Percentiles rank a stretch among this genome's conserved stretches.
These are phyloP conservation scores for Aspergillus ochraceoroseus DNA, from an alignment of 2,329 filamentous ascomycete species.

Conservation along the genomic window DNA sequence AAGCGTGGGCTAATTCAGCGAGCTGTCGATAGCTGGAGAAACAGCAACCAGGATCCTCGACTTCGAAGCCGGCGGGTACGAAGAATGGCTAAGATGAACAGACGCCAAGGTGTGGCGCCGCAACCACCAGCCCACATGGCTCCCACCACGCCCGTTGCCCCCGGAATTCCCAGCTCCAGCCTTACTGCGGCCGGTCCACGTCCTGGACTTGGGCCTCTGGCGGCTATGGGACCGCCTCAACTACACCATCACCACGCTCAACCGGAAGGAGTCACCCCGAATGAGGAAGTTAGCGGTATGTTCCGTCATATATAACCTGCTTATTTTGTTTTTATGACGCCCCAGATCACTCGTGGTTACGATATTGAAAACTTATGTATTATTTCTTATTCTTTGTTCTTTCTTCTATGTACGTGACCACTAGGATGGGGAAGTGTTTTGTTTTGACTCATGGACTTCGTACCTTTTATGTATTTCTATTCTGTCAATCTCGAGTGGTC, in stretches of 20 bases:
- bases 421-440: conserved; percentile 3
- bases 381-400: conserved; percentile 6
- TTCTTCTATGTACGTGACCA: conserved; percentile 8
- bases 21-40: conserved; percentile 96
- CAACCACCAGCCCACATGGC: conserved; percentile 62
- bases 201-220: conserved; percentile 53
- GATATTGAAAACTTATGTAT: conserved; percentile 18
- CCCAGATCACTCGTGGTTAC: conserved; percentile 7
- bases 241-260: conserved; percentile 73
- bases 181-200: conserved; percentile 48
- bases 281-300: conserved; percentile 90
- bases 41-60: conserved; percentile 94
- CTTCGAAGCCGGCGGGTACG: conserved; percentile 86
- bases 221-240: conserved; percentile 61
- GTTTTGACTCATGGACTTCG: conserved; percentile 7
- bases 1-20: conserved; percentile 95
- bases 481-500: background rate
- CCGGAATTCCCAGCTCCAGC: conserved; percentile 59
- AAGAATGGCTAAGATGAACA: conserved; percentile 93
- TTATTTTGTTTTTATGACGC: conserved; percentile 15
- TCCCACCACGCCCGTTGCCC: conserved; percentile 55
- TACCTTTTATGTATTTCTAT: conserved; percentile 16
- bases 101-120: conserved; percentile 65
- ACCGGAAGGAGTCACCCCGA: conserved; percentile 56
- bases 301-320: conserved; percentile 80